A percentile compares a stretch with the other conserved stretches of the same genome.
phyloP scores from a whole-genome alignment of 306 rosid genomes.

The Prunus fruticosa region DNA sequence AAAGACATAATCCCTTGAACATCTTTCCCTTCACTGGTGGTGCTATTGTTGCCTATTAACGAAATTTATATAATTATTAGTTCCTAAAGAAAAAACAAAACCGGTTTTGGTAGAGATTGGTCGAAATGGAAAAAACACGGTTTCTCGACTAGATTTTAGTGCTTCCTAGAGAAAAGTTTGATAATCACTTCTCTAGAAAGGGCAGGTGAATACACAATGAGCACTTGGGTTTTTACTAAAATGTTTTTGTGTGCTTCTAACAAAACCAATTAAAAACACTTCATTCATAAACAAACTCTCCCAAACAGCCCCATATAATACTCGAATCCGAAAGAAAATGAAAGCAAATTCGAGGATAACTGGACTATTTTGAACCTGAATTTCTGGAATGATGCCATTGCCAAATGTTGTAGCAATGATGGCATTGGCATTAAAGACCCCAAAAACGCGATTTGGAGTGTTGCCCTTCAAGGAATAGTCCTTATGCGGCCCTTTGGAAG shows the following conservation, averaged over 20 bases:
- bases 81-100: not conserved
- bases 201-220: not conserved
- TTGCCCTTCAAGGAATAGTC: slow-evolving; percentile 62
- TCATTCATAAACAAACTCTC: not conserved
- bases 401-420: slow-evolving; percentile 79
- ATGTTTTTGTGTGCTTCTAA: not conserved
- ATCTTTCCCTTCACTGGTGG: slow-evolving; percentile 83
- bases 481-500: slow-evolving; percentile 62
- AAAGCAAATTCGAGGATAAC: not conserved
- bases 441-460: slow-evolving; percentile 41
- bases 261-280: not conserved
- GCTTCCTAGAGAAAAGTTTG: not conserved
- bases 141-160: not conserved
- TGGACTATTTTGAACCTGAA: slow-evolving; percentile 45
- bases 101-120: not conserved
- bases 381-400: slow-evolving; percentile 87
- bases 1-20: slow-evolving; percentile 69
- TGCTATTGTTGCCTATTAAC: slow-evolving; percentile 70
- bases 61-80: not conserved
- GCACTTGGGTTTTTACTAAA: not conserved
- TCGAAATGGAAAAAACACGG: not conserved
- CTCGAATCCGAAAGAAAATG: not conserved
- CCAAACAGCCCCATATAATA: not conserved
- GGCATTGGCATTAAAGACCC: slow-evolving; percentile 68
- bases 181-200: not conserved